These are phyloP conservation scores for Curvularia lunata DNA, from an alignment of 2,329 filamentous ascomycete species.

Conservation along the genomic window DNA sequence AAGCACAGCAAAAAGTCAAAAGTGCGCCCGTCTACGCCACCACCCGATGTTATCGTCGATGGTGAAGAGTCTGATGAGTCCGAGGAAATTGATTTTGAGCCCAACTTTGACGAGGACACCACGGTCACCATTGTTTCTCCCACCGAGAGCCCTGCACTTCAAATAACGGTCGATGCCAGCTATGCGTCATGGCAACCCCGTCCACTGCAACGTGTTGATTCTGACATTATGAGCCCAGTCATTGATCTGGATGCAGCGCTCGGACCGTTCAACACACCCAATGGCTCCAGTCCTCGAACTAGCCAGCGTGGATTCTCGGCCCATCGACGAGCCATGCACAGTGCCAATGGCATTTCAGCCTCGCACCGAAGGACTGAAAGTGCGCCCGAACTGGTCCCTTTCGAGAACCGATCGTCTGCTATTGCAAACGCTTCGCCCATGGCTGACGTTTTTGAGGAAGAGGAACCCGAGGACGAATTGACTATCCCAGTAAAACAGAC, in stretches of 20 bases:
- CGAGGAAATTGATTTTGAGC: slow-evolving; percentile 48
- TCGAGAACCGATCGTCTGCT: slow-evolving; percentile 61
- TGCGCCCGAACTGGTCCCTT: slow-evolving; percentile 78
- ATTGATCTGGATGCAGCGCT: slow-evolving; percentile 95
- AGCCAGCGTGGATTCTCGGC: slow-evolving; percentile 46
- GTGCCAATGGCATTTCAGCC: slow-evolving; percentile 75
- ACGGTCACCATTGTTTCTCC: slow-evolving; percentile 52
- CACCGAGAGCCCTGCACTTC: slow-evolving; percentile 28
- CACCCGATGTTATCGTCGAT: slow-evolving; percentile 34
- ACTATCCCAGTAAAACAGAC: slow-evolving; percentile 16
- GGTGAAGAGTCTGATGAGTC: slow-evolving; percentile 43
- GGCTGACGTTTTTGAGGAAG: slow-evolving; percentile 87
- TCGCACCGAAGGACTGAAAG: slow-evolving; percentile 81
- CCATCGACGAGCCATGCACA: slow-evolving; percentile 74
- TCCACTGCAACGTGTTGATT: slow-evolving; percentile 47
- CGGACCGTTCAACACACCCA: slow-evolving; percentile 86
- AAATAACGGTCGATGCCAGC: slow-evolving; percentile 42
- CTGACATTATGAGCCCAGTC: slow-evolving; percentile 76
- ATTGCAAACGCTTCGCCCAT: slow-evolving; percentile 73
- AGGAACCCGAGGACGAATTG: slow-evolving; percentile 67
- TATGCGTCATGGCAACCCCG: slow-evolving; percentile 49
- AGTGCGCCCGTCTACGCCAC: slow-evolving; percentile 40
- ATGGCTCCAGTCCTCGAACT: slow-evolving; percentile 68
- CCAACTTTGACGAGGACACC: slow-evolving; percentile 51
- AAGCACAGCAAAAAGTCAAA: slow-evolving; percentile 59